A percentile compares a stretch with the other conserved stretches of the same genome.
Conservation (phyloP, 345 rosid species). For the Salix udensis region DNA sequence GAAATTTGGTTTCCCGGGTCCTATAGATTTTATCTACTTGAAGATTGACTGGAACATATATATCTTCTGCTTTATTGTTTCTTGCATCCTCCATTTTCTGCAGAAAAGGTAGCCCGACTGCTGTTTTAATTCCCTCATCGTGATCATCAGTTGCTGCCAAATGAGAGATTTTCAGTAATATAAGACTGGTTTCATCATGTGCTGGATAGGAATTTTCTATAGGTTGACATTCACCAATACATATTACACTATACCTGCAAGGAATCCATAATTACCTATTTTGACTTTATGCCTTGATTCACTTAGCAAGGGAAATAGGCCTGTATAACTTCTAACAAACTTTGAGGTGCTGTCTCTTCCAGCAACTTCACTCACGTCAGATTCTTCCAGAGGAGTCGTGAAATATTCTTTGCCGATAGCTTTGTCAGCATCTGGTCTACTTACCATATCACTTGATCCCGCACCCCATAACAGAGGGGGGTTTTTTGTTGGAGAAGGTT, state of each 20-base stretch:
- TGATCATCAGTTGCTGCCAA: slow-evolving; percentile 31
- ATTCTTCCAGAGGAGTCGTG: slow-evolving; percentile 1
- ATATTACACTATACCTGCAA: slow-evolving; percentile 11
- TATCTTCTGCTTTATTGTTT: slow-evolving; percentile 8
- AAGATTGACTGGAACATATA: slow-evolving; percentile 1
- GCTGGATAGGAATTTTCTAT: background rate
- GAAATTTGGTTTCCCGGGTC: slow-evolving; percentile 10
- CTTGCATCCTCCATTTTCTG: slow-evolving; percentile 17
- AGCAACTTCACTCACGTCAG: slow-evolving; percentile 22
- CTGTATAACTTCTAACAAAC: slow-evolving; percentile 20
- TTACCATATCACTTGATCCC: slow-evolving; percentile 33
- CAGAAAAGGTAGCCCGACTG: slow-evolving; percentile 8
- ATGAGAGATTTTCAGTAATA: slow-evolving; percentile 12
- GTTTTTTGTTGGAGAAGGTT: slow-evolving; percentile 43
- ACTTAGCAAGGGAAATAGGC: slow-evolving; percentile 17
- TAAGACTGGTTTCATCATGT: background rate
- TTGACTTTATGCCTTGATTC: slow-evolving; percentile 22
- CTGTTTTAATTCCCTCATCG: slow-evolving; percentile 20
- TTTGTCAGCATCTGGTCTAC: slow-evolving; percentile 21
- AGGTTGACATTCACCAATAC: background rate
- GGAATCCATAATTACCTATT: slow-evolving; percentile 29
- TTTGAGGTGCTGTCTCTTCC: slow-evolving; percentile 17
- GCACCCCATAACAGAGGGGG: slow-evolving; percentile 38
- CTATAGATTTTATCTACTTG: slow-evolving; percentile 13
- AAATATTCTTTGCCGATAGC: slow-evolving; percentile 19